These are phyloP conservation scores for Asterochloris erici DNA, from an alignment of 139 green algal genomes.

Conservation along the genomic window DNA sequence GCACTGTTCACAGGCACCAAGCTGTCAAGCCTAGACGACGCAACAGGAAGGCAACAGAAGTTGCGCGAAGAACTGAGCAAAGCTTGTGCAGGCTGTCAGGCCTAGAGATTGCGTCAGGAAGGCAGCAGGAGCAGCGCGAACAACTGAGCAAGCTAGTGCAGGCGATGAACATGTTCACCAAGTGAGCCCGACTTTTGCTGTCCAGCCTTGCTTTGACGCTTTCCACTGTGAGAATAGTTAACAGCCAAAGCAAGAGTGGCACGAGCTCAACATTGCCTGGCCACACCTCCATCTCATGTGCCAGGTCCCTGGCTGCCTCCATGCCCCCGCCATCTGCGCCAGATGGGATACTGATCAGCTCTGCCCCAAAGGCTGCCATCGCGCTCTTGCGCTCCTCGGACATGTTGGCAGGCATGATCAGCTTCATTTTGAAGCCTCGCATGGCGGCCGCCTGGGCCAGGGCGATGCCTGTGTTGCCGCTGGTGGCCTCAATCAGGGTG, in stretches of 20 bases:
- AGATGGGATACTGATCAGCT: conserved; percentile 31
- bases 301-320: conserved; percentile 43
- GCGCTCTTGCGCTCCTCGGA: conserved; percentile 35
- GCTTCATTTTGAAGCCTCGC: conserved; percentile 40
- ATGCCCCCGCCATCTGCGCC: conserved; percentile 27
- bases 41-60: no score
- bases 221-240: no score
- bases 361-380: conserved; percentile 47
- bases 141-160: no score
- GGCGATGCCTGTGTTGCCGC: conserved; percentile 52
- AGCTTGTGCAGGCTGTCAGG: no score
- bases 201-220: no score
- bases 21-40: background rate
- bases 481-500: conserved; percentile 48
- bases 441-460: conserved; percentile 53
- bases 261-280: no score
- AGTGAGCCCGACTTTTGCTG: no score
- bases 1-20: background rate
- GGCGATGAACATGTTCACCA: no score
- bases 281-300: conserved; percentile 24
- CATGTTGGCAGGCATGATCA: conserved; percentile 50
- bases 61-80: no score
- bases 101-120: no score
- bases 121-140: no score
- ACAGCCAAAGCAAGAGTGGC: no score